Conservation (phyloP, 768 basidiomycete genomes). For the Tylopilus felleus region DNA sequence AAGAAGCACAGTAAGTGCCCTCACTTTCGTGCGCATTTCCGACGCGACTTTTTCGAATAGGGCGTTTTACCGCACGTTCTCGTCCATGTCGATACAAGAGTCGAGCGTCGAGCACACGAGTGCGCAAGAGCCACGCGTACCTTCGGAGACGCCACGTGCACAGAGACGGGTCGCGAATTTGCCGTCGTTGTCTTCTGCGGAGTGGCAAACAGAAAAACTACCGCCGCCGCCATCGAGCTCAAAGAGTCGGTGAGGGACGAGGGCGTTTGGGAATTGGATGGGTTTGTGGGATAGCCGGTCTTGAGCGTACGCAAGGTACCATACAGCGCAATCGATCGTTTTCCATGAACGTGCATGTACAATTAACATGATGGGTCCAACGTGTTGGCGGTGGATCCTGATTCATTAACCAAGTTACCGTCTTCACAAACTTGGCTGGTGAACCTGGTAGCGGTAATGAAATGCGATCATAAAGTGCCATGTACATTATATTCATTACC, state of each 20-base stretch:
- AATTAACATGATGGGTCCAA: too few relatives aligned
- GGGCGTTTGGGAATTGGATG: too few relatives aligned
- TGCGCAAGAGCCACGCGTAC: not conserved
- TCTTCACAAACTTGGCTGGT: not conserved
- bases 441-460: too few relatives aligned
- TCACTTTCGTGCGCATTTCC: not conserved
- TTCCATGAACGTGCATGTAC: not conserved
- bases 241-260: constrained; percentile 3
- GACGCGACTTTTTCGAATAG: constrained; percentile 5
- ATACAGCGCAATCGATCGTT: not conserved
- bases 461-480: too few relatives aligned
- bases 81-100: constrained; percentile 34
- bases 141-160: constrained; percentile 12
- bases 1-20: constrained; percentile 73
- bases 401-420: not conserved
- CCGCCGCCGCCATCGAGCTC: constrained; percentile 35
- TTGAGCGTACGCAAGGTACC: not conserved
- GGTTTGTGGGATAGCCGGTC: too few relatives aligned
- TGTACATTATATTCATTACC: not conserved
- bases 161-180: constrained; percentile 36
- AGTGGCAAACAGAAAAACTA: constrained; percentile 54
- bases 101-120: constrained; percentile 4
- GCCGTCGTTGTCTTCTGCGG: constrained; percentile 46
- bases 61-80: constrained; percentile 18
- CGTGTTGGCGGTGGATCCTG: not conserved